phyloP scores from a whole-genome alignment of 129 eudicot species.

The Arctium minus region DNA sequence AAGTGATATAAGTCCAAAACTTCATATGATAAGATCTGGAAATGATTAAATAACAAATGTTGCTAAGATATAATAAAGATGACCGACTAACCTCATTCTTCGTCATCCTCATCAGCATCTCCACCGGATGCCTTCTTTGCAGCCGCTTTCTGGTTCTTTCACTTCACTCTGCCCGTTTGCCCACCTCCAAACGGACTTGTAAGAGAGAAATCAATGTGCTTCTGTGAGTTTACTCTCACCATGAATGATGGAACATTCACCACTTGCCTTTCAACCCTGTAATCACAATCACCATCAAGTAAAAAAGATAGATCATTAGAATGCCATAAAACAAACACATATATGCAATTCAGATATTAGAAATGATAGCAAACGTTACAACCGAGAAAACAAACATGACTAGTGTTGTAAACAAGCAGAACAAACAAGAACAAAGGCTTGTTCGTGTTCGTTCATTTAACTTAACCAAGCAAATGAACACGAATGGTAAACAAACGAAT shows the following conservation, averaged over 20 bases:
- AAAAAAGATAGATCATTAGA: background rate
- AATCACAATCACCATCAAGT: background rate
- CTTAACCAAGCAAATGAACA: too few species aligned
- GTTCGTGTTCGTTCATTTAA: too few species aligned
- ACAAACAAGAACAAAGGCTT: too few species aligned
- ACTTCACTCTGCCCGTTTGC: conserved; percentile 73
- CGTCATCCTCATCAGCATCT: conserved; percentile 67
- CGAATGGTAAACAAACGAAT: too few species aligned
- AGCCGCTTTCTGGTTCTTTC: conserved; percentile 75
- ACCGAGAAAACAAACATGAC: background rate
- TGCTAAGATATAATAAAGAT: background rate
- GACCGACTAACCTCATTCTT: conserved; percentile 38
- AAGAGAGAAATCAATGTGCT: conserved; percentile 73
- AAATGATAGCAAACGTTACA: background rate
- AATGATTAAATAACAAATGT: background rate
- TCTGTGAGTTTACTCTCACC: conserved; percentile 71
- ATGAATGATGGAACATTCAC: conserved; percentile 71
- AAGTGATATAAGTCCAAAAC: background rate
- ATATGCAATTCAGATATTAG: background rate
- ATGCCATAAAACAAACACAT: background rate
- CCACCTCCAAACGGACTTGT: conserved; percentile 82
- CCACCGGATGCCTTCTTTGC: conserved; percentile 86
- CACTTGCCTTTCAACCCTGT: conserved; percentile 76
- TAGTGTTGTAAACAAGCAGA: too few species aligned
- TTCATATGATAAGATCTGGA: background rate